phyloP scores from a whole-genome alignment of 306 rosid species.

The Fragaria iinumae region DNA sequence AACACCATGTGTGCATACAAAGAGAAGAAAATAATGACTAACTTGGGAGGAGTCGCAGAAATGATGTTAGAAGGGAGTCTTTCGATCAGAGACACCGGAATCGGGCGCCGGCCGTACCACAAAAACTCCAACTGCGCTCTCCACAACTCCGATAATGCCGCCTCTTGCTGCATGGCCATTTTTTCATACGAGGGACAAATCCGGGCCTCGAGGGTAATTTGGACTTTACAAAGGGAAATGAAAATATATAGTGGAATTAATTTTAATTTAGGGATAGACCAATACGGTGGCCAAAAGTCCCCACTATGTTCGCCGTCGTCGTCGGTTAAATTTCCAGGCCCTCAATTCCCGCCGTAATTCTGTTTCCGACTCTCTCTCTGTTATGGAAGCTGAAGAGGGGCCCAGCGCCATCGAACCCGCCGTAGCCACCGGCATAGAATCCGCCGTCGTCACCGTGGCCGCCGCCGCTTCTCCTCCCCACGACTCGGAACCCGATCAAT shows the following conservation, averaged over 20 bases:
- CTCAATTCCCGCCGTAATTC: background rate
- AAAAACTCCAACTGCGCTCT: constrained; percentile 35
- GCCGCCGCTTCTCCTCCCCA: no score
- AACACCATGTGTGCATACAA: background rate
- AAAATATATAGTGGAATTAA: background rate
- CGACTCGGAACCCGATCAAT: constrained; percentile 33
- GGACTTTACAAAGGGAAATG: background rate
- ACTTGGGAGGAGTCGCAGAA: constrained; percentile 9
- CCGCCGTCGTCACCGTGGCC: no score
- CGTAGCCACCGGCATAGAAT: background rate
- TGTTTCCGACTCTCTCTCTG: no score
- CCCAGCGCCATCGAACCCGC: background rate
- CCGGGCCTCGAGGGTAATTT: background rate
- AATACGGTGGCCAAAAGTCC: no score
- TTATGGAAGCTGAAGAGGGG: background rate
- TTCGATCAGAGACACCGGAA: constrained; percentile 44
- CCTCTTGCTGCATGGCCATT: background rate
- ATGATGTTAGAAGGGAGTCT: constrained; percentile 58
- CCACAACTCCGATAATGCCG: constrained; percentile 14
- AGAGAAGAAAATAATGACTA: constrained; percentile 24
- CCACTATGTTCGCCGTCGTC: background rate
- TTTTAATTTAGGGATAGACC: background rate
- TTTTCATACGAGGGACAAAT: no score
- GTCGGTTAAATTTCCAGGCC: background rate
- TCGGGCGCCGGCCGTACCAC: constrained; percentile 66